phyloP scores from a whole-genome alignment of 108 stramenopile species.

The Nitzschia sp. region DNA sequence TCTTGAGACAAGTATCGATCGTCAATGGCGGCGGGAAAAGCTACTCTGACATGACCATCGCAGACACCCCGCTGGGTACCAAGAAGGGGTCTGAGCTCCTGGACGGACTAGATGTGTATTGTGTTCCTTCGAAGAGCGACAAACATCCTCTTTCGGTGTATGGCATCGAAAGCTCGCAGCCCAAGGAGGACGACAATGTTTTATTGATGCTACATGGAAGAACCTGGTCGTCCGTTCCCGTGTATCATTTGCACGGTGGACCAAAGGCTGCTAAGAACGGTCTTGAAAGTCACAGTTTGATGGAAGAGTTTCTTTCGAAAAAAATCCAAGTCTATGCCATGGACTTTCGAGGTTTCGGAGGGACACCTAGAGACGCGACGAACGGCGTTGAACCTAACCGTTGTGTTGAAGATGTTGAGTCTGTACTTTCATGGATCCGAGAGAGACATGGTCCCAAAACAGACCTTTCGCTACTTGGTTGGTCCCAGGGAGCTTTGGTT shows the following conservation, averaged over 20 bases:
- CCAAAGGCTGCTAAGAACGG: conserved; percentile 21
- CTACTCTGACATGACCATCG: conserved; percentile 32
- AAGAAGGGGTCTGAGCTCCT: conserved; percentile 38
- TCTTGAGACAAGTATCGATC: not conserved
- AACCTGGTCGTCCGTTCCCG: conserved; percentile 88
- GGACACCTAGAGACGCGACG: conserved; percentile 66
- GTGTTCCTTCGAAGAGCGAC: conserved; percentile 61
- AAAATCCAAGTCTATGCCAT: conserved; percentile 79
- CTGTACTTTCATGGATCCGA: conserved; percentile 76
- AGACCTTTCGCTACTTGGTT: conserved; percentile 63
- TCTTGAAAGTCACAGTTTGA: conserved; percentile 49
- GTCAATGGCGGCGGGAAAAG: not conserved
- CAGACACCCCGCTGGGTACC: conserved; percentile 40
- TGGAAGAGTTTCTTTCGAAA: conserved; percentile 62
- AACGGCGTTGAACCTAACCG: conserved; percentile 66
- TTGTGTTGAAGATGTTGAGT: conserved; percentile 75
- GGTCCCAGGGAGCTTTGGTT: conserved; percentile 86
- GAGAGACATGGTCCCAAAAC: conserved; percentile 37
- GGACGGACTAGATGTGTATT: conserved; percentile 72
- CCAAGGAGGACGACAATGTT: conserved; percentile 26
- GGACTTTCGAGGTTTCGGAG: conserved; percentile 92
- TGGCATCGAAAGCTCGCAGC: conserved; percentile 49
- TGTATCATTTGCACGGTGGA: conserved; percentile 74
- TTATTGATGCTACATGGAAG: conserved; percentile 82
- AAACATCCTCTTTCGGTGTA: conserved; percentile 77